Conservation (phyloP, 345 rosid genomes). For the Brassica nigra region DNA sequence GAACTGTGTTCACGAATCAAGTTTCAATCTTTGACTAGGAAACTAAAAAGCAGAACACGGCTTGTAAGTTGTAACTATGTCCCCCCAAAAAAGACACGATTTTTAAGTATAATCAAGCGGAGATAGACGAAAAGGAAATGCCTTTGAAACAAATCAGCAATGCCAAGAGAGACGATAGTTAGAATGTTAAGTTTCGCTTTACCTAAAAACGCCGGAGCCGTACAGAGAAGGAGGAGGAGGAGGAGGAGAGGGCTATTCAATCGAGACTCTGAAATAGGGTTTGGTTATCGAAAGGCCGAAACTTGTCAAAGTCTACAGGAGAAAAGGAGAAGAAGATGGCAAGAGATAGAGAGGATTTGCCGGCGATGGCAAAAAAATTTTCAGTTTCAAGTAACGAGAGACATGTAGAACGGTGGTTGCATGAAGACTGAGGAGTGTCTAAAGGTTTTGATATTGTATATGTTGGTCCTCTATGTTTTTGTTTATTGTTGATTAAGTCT, state of each 20-base stretch:
- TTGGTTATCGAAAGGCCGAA: not conserved
- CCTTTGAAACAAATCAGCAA: slow-evolving; percentile 6
- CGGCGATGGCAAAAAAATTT: not conserved
- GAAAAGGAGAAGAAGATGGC: slow-evolving; percentile 7
- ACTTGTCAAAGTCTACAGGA: not conserved
- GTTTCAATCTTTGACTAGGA: not conserved
- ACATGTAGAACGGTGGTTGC: slow-evolving; percentile 14
- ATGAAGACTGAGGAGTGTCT: slow-evolving; percentile 22
- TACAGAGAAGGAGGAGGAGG: not conserved
- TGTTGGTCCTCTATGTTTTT: slow-evolving; percentile 5
- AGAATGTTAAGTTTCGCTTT: slow-evolving; percentile 1
- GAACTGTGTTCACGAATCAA: not conserved
- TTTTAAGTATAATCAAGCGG: slow-evolving; percentile 1
- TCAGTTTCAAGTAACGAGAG: not conserved
- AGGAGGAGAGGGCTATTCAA: not conserved
- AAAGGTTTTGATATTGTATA: not conserved
- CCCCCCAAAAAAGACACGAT: not conserved
- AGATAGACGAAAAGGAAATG: slow-evolving; percentile 5
- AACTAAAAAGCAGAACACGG: slow-evolving; percentile 20
- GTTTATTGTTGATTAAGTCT: not conserved
- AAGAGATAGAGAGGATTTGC: not conserved
- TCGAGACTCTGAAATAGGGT: not conserved
- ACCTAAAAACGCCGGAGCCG: not conserved
- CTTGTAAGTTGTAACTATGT: not conserved
- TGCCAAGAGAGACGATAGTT: slow-evolving; percentile 1